Evolutionary conservation across 2,329 filamentous ascomycete species (phyloP).

Genomic region (Pseudogymnoascus sp.): DNA sequence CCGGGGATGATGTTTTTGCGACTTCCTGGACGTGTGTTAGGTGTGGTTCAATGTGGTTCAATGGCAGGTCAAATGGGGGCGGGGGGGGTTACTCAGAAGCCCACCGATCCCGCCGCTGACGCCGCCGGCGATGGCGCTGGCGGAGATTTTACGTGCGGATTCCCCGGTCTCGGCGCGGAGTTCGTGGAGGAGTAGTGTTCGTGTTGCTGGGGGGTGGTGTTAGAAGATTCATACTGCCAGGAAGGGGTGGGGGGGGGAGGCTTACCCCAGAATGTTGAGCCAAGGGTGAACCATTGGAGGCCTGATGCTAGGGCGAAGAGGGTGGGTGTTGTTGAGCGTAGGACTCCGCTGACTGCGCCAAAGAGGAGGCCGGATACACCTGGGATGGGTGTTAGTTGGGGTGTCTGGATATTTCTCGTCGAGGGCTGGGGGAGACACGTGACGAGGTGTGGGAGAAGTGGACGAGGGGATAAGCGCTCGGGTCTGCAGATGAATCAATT

Average conservation of each 20-base stretch:
- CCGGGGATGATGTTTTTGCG: conserved; percentile 47
- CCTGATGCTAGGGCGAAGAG: conserved; percentile 66
- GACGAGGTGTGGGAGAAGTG: background rate
- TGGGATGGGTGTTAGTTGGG: conserved; percentile 24
- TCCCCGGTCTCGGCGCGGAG: conserved; percentile 37
- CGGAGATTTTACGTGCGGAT: conserved; percentile 51
- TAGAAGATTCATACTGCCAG: background rate
- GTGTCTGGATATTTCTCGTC: background rate
- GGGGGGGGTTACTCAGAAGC: conserved; percentile 38
- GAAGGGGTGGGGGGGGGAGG: background rate
- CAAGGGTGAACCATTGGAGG: conserved; percentile 73
- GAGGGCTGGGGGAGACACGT: conserved; percentile 15
- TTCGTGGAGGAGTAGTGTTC: conserved; percentile 37
- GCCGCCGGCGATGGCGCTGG: conserved; percentile 62
- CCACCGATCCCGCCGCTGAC: conserved; percentile 57
- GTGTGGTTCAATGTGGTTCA: too few species aligned
- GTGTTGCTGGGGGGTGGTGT: conserved; percentile 31
- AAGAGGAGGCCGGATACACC: conserved; percentile 53
- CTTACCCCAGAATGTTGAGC: conserved; percentile 67
- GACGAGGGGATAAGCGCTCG: background rate
- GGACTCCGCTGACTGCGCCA: conserved; percentile 62
- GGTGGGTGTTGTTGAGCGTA: conserved; percentile 56
- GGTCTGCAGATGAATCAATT: background rate
- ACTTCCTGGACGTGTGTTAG: too few species aligned
- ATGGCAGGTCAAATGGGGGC: background rate